Percentiles rank a stretch among this genome's conserved stretches.
Evolutionary conservation across 176 grass and related monocot species (phyloP).

Genomic region (Poa annua): DNA sequence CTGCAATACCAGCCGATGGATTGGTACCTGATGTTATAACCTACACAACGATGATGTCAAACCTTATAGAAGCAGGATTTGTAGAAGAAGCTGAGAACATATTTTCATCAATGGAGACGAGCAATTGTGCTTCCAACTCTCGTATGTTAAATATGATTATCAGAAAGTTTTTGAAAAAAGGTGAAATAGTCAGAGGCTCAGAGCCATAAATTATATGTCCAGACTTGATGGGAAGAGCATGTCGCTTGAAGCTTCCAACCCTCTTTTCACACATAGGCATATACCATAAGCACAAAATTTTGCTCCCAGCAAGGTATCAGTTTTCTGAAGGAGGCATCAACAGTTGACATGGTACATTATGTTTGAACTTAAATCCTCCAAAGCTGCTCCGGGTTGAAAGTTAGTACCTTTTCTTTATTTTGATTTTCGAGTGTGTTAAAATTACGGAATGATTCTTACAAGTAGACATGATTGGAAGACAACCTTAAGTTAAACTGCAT

Average conservation of each 20-base stretch:
- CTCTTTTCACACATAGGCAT: not conserved
- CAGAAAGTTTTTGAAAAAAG: not conserved
- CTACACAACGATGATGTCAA: not conserved
- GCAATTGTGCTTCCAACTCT: not conserved
- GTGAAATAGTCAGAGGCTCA: not conserved
- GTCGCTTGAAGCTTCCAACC: not conserved
- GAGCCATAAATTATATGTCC: not conserved
- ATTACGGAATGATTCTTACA: not conserved
- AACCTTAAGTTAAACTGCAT: too few species aligned
- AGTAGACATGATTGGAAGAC: too few species aligned
- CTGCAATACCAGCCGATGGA: not conserved
- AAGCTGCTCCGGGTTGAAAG: not conserved
- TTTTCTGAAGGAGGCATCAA: not conserved
- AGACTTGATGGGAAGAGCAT: not conserved
- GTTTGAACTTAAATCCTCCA: not conserved
- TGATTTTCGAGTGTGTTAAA: not conserved
- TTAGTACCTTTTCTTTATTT: not conserved
- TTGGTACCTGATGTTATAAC: not conserved
- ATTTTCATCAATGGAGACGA: not conserved
- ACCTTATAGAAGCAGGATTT: not conserved
- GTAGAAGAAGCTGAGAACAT: not conserved
- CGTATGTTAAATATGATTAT: not conserved
- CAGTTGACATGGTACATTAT: not conserved
- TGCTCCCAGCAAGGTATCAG: not conserved
- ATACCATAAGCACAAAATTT: not conserved